Evolutionary conservation across 345 rosid species (phyloP), one percentile per base, ranked within the genome.

Genomic region (Carallia brachiata): DNA sequence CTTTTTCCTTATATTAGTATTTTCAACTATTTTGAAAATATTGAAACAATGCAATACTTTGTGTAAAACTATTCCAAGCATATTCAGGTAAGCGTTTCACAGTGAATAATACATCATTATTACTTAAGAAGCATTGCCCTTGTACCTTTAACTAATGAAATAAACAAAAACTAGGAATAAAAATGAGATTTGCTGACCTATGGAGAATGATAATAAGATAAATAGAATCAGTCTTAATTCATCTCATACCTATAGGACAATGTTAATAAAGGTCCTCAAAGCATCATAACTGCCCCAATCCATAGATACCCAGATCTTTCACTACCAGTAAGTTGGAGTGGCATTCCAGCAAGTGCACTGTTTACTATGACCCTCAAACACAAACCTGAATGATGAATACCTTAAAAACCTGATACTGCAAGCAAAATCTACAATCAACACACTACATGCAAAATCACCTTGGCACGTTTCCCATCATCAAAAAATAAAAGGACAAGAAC

Each of bases 311-410:
- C 91, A 83, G 62, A 93, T 93, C 84, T 82, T 88, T 52, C 97
- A 76, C 73, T 88, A 71, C 98, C 98, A 47, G 97, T 92, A 74
- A 93, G 88, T 67, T 93, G 98, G 79, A 93, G 40, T 8, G 98
- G 97, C 96, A 91, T 93, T 80, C 98, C 98, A 73, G 94, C 91
- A 52, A 91, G 91, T 76, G 96, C 97, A 58, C 98, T n/a, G 96
- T 78, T 83, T 82, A 56, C 98, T 96, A 97, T 91, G 97, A 91
- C 40, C 98, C 98, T 83, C 91, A 97, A 70, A 91, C 98, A 81
- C 98, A 93, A 72, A 93, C 98, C 98, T 93, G 79, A 40, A 69
- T 61, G 66, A 63, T 5, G 52, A 73, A 70, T 36, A 52, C 65
- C 63, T 34, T 53, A 70, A 40, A 16, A 70, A 67, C 44, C 39